Evolutionary conservation across 2,329 filamentous ascomycete genomes (phyloP), one percentile per base, ranked within the genome.

Genomic region (Colletotrichum eremochloae): DNA sequence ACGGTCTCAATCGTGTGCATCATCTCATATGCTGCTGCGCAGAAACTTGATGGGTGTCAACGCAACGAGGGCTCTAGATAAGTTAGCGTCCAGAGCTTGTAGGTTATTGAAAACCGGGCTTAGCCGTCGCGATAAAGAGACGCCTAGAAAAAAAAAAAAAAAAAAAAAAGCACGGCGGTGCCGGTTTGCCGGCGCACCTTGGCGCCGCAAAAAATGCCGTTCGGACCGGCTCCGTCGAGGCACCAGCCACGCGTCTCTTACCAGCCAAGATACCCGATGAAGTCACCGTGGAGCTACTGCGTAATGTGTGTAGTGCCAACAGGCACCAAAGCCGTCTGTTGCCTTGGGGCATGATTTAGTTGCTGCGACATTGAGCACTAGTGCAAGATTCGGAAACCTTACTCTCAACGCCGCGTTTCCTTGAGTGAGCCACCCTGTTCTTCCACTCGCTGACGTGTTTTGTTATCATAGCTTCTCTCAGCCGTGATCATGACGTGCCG

Each of bases 141-240:
- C 20, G 14, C 20, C 46, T n/a, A 46, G 9, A 31, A 11, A 33
- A 18, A 15, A 36, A 44, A 3, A 1, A n/a, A 40, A 36, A 50
- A 56, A 38, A 52, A 31, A 18, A 44, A 18, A 2, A 11, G 36
- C 40, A 40, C 44, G 42, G 48, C 56, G 11, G 11, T 72, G 70
- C 70, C 70, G 70, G 40, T 36, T 61, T 65, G 61, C 66, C 55
- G 70, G 40, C 33, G 55, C 46, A 64, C 55, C 70, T 72, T 72
- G 66, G 70, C 66, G 70, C 60, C 66, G 55, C 55, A 55, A 42
- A 48, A 20, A 57, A 8, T 63, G 55, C 60, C 55, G 66, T 53
- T 31, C 33, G 48, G 60, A 31, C 52, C 70, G 61, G 29, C 66
- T 40, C 53, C 48, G 50, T 56, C 38, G 40, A 50, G 36, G 20